Conservation (phyloP, 2,329 filamentous ascomycete genomes). For the Aspergillus melleus region DNA sequence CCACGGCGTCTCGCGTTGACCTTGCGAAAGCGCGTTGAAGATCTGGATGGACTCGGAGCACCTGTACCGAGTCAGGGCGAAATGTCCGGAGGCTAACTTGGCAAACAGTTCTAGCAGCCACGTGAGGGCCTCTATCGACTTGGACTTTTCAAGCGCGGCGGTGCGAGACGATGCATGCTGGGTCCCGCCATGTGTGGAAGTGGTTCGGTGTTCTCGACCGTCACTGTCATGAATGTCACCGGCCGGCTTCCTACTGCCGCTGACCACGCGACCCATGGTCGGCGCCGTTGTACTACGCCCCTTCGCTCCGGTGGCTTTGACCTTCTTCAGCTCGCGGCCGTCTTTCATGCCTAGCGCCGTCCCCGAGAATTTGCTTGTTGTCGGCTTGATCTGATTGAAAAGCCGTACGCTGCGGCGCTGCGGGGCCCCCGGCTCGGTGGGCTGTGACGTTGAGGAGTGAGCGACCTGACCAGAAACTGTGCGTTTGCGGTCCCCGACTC, state of each 20-base stretch:
- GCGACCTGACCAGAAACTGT: conserved; percentile 81
- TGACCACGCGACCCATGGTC: conserved; percentile 81
- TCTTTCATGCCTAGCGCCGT: conserved; percentile 61
- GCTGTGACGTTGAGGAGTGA: conserved; percentile 53
- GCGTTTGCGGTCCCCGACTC: conserved; percentile 71
- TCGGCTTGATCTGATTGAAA: conserved; percentile 68
- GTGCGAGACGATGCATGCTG: conserved; percentile 31
- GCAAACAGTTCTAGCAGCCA: conserved; percentile 78
- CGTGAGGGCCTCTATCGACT: conserved; percentile 72
- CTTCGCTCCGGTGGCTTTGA: conserved; percentile 71
- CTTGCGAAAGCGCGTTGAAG: conserved; percentile 68
- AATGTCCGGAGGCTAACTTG: conserved; percentile 79
- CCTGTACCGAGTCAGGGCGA: conserved; percentile 74
- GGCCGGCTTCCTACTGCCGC: conserved; percentile 77
- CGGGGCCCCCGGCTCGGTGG: conserved; percentile 63
- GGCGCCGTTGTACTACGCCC: conserved; percentile 65
- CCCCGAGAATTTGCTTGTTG: conserved; percentile 62
- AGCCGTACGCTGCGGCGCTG: conserved; percentile 72
- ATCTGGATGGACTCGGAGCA: conserved; percentile 74
- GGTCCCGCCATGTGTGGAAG: conserved; percentile 30
- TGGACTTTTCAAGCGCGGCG: conserved; percentile 54
- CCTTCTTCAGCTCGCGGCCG: conserved; percentile 77
- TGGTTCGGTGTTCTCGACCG: conserved; percentile 57
- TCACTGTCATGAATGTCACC: conserved; percentile 64
- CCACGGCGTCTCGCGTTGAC: conserved; percentile 89